A percentile compares a stretch with the other conserved stretches of the same genome.
phyloP scores from a whole-genome alignment of 2,329 filamentous ascomycete genomes.

The Botrytis fabae region DNA sequence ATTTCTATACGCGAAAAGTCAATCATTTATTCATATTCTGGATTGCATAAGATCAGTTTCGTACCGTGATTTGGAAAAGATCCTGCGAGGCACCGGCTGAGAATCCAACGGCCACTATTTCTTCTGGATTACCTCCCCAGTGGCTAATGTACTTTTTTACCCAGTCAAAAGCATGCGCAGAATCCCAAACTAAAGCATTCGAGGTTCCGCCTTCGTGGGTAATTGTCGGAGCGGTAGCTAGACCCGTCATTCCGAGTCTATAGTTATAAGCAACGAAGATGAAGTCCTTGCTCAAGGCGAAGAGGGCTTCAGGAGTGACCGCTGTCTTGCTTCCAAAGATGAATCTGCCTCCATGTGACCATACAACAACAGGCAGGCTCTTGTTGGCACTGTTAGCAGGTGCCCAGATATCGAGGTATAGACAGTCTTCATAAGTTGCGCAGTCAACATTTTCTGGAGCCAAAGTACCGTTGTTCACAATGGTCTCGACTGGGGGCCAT shows the following conservation, averaged over 20 bases:
- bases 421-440: constrained; percentile 38
- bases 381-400: constrained; percentile 36
- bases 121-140: constrained; percentile 48
- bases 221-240: constrained; percentile 37
- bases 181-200: constrained; percentile 41
- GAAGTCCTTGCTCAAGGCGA: constrained; percentile 39
- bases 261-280: constrained; percentile 42
- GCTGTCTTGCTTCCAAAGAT: constrained; percentile 35
- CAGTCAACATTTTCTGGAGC: constrained; percentile 42
- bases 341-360: constrained; percentile 40
- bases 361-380: constrained; percentile 40
- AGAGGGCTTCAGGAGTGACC: constrained; percentile 41
- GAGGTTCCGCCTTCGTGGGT: constrained; percentile 39
- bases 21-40: background rate
- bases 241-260: constrained; percentile 39
- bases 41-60: background rate
- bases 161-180: constrained; percentile 51
- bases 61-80: constrained; percentile 38
- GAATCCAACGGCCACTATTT: constrained; percentile 51
- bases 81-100: constrained; percentile 50
- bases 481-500: constrained; percentile 41
- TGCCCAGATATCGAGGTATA: constrained; percentile 35
- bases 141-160: constrained; percentile 48
- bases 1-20: constrained; percentile 32
- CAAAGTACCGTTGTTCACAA: constrained; percentile 41